These are phyloP conservation scores for Mycena maculata DNA, from an alignment of 768 basidiomycete genomes.

Conservation along the genomic window DNA sequence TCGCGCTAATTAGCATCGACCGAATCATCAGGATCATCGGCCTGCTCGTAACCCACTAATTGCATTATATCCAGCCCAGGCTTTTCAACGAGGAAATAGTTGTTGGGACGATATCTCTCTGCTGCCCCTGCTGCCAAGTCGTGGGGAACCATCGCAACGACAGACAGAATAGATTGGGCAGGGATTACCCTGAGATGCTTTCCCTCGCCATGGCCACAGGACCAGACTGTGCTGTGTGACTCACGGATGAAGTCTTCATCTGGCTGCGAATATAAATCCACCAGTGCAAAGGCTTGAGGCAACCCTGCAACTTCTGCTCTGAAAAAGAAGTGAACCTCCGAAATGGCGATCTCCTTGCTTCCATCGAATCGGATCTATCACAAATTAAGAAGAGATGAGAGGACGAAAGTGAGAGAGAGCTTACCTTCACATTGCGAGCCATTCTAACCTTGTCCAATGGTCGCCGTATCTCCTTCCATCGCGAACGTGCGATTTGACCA, in stretches of 20 bases:
- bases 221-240: not conserved
- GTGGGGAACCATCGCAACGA: conserved; percentile 13
- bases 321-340: conserved; percentile 7
- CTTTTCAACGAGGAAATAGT: conserved; percentile 17
- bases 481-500: conserved; percentile 38
- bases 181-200: not conserved
- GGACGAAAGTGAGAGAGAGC: not conserved
- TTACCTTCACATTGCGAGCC: conserved; percentile 32
- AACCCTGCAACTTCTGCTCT: not conserved
- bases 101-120: not conserved
- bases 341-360: not conserved
- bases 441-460: conserved; percentile 19
- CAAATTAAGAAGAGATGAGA: not conserved
- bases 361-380: not conserved
- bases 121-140: not conserved
- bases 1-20: not conserved
- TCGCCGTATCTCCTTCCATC: conserved; percentile 33
- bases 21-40: not conserved
- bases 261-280: not conserved
- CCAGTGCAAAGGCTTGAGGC: not conserved
- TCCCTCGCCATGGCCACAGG: not conserved
- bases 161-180: not conserved
- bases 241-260: not conserved
- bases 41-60: not conserved
- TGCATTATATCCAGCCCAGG: conserved; percentile 4